Evolutionary conservation across 2,329 filamentous ascomycete genomes (phyloP).

Genomic region (Ascochyta clinopodiicola): DNA sequence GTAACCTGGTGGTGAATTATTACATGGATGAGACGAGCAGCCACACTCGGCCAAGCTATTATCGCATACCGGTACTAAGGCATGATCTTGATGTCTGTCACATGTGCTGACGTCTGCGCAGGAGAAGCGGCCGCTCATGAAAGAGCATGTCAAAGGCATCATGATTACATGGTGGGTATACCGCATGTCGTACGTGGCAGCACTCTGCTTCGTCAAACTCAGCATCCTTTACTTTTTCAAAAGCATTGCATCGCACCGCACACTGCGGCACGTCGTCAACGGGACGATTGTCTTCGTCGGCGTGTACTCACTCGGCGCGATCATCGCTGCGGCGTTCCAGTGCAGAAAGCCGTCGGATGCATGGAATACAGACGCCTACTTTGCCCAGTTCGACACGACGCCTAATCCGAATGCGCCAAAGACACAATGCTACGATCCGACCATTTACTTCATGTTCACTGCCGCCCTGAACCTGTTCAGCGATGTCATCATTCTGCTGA

Average conservation of each 20-base stretch:
- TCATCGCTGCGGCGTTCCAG: conserved; percentile 41
- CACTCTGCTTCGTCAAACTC: conserved; percentile 43
- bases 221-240: conserved; percentile 46
- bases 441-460: conserved; percentile 44
- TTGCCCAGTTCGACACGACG: conserved; percentile 40
- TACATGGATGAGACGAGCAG: conserved; percentile 43
- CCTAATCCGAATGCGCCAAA: conserved; percentile 26
- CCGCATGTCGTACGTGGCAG: conserved; percentile 40
- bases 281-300: conserved; percentile 39
- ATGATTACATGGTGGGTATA: conserved; percentile 46
- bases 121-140: conserved; percentile 39
- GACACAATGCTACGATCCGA: conserved; percentile 41
- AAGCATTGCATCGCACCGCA: conserved; percentile 42
- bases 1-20: conserved; percentile 44
- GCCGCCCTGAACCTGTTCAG: conserved; percentile 51
- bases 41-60: conserved; percentile 30
- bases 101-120: conserved; percentile 21
- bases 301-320: conserved; percentile 38
- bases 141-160: conserved; percentile 31
- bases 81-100: not conserved
- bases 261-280: conserved; percentile 40
- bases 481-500: conserved; percentile 52
- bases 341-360: conserved; percentile 41
- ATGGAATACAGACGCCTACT: conserved; percentile 35
- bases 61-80: conserved; percentile 34